Percentiles rank a stretch among this genome's conserved stretches.
Evolutionary conservation across 208 protist genomes (phyloP).

Genomic region (Leishmania lainsoni): DNA sequence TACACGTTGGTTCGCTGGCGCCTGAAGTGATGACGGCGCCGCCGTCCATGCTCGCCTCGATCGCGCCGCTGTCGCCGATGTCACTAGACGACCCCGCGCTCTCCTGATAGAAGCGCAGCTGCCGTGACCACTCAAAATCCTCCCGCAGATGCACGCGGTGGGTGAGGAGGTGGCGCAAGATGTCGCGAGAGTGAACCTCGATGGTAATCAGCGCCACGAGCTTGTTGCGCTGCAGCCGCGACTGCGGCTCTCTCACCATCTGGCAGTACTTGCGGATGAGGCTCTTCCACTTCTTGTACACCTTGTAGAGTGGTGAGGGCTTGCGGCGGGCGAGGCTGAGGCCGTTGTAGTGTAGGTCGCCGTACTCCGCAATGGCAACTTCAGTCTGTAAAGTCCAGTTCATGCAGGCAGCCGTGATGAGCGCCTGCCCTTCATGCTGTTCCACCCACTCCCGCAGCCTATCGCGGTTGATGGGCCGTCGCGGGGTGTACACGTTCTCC

Average conservation of each 20-base stretch:
- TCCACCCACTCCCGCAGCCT: constrained; percentile 90
- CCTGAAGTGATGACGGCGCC: not conserved
- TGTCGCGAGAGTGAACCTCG: constrained; percentile 98
- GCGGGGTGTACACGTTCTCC: constrained; percentile 79
- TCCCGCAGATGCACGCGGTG: constrained; percentile 75
- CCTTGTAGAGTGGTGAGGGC: constrained; percentile 89
- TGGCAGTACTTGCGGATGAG: constrained; percentile 95
- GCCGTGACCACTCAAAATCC: constrained; percentile 97
- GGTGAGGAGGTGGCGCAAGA: constrained; percentile 94
- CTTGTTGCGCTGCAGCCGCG: constrained; percentile 94
- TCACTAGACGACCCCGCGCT: not conserved
- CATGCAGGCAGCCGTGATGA: constrained; percentile 96
- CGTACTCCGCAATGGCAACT: constrained; percentile 90
- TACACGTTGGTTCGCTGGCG: constrained; percentile 43
- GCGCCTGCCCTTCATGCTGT: constrained; percentile 92
- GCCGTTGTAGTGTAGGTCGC: constrained; percentile 74
- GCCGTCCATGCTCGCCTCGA: not conserved
- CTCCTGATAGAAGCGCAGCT: constrained; percentile 97
- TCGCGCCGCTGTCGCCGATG: not conserved
- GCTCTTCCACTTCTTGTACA: constrained; percentile 95
- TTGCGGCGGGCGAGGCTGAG: constrained; percentile 88
- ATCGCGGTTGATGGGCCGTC: constrained; percentile 73
- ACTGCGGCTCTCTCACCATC: constrained; percentile 94
- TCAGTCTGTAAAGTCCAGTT: constrained; percentile 96
- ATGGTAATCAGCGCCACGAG: constrained; percentile 97